Evolutionary conservation across 768 basidiomycete species (phyloP), one percentile per base, ranked within the genome.

Genomic region (Naganishia onofrii): DNA sequence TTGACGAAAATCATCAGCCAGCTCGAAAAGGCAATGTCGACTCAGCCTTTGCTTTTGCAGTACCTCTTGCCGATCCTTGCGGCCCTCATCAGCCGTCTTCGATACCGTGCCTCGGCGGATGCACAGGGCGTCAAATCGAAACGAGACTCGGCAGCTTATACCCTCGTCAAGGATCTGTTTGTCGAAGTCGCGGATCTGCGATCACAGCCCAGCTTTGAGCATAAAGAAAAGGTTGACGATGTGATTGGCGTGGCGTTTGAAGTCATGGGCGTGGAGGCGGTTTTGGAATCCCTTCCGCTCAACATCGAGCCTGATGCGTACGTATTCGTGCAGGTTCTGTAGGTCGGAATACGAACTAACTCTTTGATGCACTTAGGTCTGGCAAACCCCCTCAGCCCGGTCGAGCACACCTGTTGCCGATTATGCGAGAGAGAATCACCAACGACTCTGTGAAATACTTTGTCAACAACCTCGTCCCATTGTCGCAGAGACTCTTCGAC

Each of bases 401-500:
- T 15, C 88, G 91, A 63, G 96, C 94, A 15, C 96, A 90, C 83
- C 85, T 99, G 51, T 85, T 99, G 7, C 93, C 96, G 2, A 84
- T 97, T 67, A 86, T 99, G 63, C 81, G 88, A 15, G 87, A 91
- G 34, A 86, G 89, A 3, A 82, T 82, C 48, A 83, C 82, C 68
- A 85, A 85, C 90, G 97, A 94, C 2, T 89, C 88, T 0, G 83
- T 98, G 56, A 82, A 83, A 0, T 94, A 95, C 82, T 99, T 98
- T 76, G 85, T 91, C 38, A 86, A 87, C 2, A 91, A 91, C 80
- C 97, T 98, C 74, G 90, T 98, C 9, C 95, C 95, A 21, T 82
- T 98, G 58, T 96, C 93, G 57, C 94, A 97, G 80, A 85, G 88
- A 21, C 89, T 98, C 85, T 99, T 98, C 77, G 86, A 92, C 76